Base-by-base conservation (phyloP, 106 monocot species). In the Phalaenopsis equestris region DNA sequence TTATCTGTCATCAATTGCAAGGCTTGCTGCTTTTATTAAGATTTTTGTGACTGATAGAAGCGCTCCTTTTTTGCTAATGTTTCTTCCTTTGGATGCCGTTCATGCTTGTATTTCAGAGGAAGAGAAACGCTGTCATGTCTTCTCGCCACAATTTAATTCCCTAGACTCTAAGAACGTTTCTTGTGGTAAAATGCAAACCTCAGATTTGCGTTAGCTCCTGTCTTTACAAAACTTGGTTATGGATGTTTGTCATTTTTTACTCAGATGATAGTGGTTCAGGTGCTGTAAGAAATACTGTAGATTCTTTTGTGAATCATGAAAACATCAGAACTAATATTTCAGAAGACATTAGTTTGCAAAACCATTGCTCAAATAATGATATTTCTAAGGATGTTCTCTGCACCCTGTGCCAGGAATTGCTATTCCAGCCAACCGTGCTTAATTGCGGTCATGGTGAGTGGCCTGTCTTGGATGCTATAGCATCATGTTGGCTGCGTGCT, bases 71-170 rank as follows among this genome's bases (percentile, higher is more conserved):
- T 41, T 72, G 72, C 15, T 39, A 30, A 41, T 72, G 41, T 41
- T 39, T 72, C 38, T 72, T 38, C 39, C 3, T 41, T 72, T 24
- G 39, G 38, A 38, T 72, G 39, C 52, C 52, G 41, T 72, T 23
- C 4, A 41, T 72, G 4, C 21, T 24, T 81, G 41, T 75, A 3
- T 38, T 38, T 38, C 67, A 93, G 92, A 85, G 92, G 92, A 93
- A 83, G 92, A 90, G 81, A 88, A 56, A 68, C 81, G 41, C 64
- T 3, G 14, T 11, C 64, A 78, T 39, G 48, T 84, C 41, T 87
- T 86, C 56, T 93, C 92, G 77, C 92, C 92, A 30, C 86, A 90
- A 77, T 52, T 90, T 55, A 81, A 80, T 80, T 21, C 56, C 78
- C 5, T 61, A 19, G 73, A 41, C 8, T 83, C 36, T 41, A 61